These are phyloP conservation scores for Cladosporium sp. DNA, from an alignment of 2,329 filamentous ascomycete species.

Conservation along the genomic window DNA sequence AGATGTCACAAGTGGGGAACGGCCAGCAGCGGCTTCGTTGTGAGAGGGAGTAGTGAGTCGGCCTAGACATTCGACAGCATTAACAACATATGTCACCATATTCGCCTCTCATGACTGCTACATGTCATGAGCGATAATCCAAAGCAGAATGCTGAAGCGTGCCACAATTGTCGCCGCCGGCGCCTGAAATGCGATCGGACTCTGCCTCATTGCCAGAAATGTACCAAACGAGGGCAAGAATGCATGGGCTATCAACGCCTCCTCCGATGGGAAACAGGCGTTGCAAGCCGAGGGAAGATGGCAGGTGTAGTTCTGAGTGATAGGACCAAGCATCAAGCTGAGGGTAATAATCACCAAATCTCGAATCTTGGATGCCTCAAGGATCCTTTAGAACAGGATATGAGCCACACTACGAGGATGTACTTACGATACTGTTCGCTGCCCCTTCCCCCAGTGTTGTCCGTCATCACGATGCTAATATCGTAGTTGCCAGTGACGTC, in stretches of 20 bases:
- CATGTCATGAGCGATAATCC: too few relatives aligned
- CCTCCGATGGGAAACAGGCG: conserved; percentile 55
- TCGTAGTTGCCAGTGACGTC: conserved; percentile 36
- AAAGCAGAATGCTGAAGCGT: conserved; percentile 34
- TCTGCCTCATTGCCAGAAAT: conserved; percentile 56
- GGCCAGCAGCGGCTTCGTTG: too few relatives aligned
- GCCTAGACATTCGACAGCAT: too few relatives aligned
- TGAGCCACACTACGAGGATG: background rate
- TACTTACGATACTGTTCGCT: conserved; percentile 11
- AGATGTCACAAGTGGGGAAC: too few relatives aligned
- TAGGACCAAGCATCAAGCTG: background rate
- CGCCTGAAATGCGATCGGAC: conserved; percentile 60
- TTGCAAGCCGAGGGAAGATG: conserved; percentile 49
- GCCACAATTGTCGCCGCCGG: conserved; percentile 59
- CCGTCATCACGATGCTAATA: conserved; percentile 21
- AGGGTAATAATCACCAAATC: background rate
- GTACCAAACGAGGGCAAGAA: conserved; percentile 49
- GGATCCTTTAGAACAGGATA: conserved; percentile 5
- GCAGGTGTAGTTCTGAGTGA: conserved; percentile 50
- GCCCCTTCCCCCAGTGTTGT: background rate
- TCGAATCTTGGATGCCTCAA: background rate
- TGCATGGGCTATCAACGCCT: conserved; percentile 60
- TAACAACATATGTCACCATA: too few relatives aligned
- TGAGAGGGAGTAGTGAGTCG: too few relatives aligned
- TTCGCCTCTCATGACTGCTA: too few relatives aligned